Conservation (phyloP, 352 stramenopile genomes). For the Globisporangium okanoganense region DNA sequence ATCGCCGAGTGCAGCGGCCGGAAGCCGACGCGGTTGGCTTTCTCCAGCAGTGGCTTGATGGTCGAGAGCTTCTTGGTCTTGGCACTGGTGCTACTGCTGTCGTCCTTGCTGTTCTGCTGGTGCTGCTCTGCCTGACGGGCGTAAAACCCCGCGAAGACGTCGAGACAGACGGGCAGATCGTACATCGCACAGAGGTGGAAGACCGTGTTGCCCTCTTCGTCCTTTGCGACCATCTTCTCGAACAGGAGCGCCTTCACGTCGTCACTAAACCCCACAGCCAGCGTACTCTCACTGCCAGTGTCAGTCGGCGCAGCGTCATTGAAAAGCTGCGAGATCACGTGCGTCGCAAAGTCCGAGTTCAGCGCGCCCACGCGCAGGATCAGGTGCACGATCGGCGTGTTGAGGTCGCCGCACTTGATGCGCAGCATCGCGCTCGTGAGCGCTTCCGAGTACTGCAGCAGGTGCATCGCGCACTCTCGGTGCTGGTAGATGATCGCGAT, state of each 20-base stretch:
- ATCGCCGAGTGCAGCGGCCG: constrained; percentile 62
- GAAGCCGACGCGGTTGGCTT: constrained; percentile 62
- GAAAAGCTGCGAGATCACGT: constrained; percentile 38
- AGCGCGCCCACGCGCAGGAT: constrained; percentile 62
- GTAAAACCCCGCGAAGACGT: constrained; percentile 46
- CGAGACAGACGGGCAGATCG: constrained; percentile 44
- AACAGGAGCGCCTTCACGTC: constrained; percentile 49
- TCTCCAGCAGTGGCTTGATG: constrained; percentile 42
- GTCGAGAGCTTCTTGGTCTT: constrained; percentile 16
- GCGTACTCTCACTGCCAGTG: background rate
- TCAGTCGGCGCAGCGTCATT: background rate
- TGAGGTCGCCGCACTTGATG: constrained; percentile 57
- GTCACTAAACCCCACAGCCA: constrained; percentile 7
- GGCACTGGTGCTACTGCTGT: background rate
- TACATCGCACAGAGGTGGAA: constrained; percentile 77
- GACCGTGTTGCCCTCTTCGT: constrained; percentile 77
- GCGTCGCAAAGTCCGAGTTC: constrained; percentile 41
- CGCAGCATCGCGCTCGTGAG: constrained; percentile 66
- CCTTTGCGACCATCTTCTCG: constrained; percentile 43
- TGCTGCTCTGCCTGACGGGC: constrained; percentile 19
- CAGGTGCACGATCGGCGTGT: constrained; percentile 67
- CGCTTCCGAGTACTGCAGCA: constrained; percentile 60
- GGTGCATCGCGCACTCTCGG: constrained; percentile 31
- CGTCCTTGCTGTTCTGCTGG: constrained; percentile 12
- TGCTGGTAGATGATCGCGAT: constrained; percentile 62